Conservation (phyloP, 768 basidiomycete genomes). For the Serpula lacrymans region DNA sequence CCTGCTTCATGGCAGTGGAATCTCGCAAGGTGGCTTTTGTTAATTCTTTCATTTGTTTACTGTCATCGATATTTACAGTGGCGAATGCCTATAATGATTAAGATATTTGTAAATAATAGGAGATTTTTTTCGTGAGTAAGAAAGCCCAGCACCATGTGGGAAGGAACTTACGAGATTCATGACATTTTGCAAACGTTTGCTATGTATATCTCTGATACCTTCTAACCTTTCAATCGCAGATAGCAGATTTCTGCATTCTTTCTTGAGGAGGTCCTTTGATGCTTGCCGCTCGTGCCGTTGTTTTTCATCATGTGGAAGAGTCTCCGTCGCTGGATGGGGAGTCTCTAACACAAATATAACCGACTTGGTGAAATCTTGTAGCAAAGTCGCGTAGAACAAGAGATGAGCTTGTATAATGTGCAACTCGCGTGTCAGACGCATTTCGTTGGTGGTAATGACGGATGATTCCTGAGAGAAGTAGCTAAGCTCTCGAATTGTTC, state of each 20-base stretch:
- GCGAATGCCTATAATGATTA: constrained; percentile 47
- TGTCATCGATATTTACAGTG: constrained; percentile 58
- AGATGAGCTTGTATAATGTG: constrained; percentile 58
- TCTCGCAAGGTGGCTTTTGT: constrained; percentile 43
- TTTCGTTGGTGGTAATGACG: constrained; percentile 35
- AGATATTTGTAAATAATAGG: too few species aligned
- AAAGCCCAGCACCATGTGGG: too few species aligned
- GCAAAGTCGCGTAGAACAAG: constrained; percentile 50
- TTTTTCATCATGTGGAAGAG: too few species aligned
- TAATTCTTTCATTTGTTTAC: constrained; percentile 47
- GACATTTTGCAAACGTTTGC: constrained; percentile 16
- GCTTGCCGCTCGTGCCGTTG: not conserved
- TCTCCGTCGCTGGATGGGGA: constrained; percentile 46
- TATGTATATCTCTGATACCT: not conserved
- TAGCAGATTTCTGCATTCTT: constrained; percentile 46
- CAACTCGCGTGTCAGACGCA: constrained; percentile 45
- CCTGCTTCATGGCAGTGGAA: constrained; percentile 38
- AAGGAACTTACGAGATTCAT: not conserved
- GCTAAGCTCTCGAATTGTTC: not conserved
- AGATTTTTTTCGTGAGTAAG: too few species aligned
- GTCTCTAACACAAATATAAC: constrained; percentile 48
- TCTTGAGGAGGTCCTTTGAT: constrained; percentile 34
- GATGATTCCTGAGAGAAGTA: constrained; percentile 38
- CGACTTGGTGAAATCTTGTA: constrained; percentile 52
- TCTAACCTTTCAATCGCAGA: constrained; percentile 47